phyloP scores from a whole-genome alignment of 192 early-diverging fungal species.

The Coemansia sp. region DNA sequence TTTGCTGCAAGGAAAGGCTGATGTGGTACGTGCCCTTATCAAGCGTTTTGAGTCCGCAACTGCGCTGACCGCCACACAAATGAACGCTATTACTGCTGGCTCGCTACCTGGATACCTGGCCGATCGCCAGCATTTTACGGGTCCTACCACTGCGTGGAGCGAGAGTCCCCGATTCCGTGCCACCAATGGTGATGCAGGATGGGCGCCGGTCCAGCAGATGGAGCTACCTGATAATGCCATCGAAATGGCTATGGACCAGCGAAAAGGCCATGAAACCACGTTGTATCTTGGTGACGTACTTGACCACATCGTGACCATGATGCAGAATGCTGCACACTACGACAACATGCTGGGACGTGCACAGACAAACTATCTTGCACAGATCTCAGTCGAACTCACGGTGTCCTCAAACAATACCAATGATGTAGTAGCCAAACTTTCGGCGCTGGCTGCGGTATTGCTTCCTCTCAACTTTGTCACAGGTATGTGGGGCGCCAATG shows the following conservation, averaged over 20 bases:
- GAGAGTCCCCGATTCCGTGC: constrained; percentile 30
- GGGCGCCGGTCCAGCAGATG: constrained; percentile 7
- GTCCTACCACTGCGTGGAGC: constrained; percentile 2
- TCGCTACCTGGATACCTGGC: background rate
- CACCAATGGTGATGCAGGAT: background rate
- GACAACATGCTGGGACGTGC: constrained; percentile 70
- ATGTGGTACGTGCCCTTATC: constrained; percentile 72
- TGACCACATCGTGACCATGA: constrained; percentile 77
- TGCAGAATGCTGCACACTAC: constrained; percentile 74
- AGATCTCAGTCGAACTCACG: constrained; percentile 75
- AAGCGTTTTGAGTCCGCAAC: constrained; percentile 63
- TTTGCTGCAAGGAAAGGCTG: constrained; percentile 68
- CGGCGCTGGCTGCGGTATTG: constrained; percentile 82
- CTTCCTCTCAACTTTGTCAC: constrained; percentile 90
- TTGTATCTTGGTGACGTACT: constrained; percentile 80
- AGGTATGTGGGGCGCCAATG: constrained; percentile 66
- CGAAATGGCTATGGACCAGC: constrained; percentile 43
- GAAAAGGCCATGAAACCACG: constrained; percentile 61
- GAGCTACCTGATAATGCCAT: constrained; percentile 4
- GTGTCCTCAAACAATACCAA: constrained; percentile 79
- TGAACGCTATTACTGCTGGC: constrained; percentile 26
- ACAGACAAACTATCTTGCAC: constrained; percentile 73
- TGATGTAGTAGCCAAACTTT: constrained; percentile 84
- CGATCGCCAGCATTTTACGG: background rate
- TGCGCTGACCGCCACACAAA: constrained; percentile 40